Conservation (phyloP, 1,139 yeast genomes). For the Schizosaccharomyces versatilis region DNA sequence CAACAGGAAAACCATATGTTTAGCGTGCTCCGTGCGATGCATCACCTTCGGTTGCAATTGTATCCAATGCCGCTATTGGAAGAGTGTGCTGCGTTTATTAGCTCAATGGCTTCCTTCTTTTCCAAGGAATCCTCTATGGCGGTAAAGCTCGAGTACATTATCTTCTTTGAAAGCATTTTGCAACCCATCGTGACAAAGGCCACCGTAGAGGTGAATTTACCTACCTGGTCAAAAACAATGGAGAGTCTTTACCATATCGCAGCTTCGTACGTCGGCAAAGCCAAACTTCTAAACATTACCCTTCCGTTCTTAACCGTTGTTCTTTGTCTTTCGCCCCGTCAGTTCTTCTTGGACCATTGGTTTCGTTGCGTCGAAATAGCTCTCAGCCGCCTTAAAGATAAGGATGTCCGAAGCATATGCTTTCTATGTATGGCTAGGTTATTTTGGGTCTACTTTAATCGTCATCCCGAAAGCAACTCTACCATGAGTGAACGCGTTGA, state of each 20-base stretch:
- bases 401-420: constrained; percentile 26
- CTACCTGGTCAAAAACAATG: constrained; percentile 77
- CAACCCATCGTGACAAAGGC: constrained; percentile 62
- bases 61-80: constrained; percentile 79
- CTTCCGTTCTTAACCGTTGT: constrained; percentile 50
- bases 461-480: constrained; percentile 73
- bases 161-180: constrained; percentile 51
- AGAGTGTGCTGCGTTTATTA: constrained; percentile 75
- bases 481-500: constrained; percentile 55
- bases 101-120: constrained; percentile 69
- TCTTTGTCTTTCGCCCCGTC: constrained; percentile 62
- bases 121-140: constrained; percentile 41
- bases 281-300: constrained; percentile 54
- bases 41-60: constrained; percentile 48
- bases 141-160: constrained; percentile 53
- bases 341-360: constrained; percentile 61
- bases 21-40: constrained; percentile 27
- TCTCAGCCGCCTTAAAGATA: constrained; percentile 29
- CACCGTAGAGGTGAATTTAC: constrained; percentile 90
- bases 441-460: constrained; percentile 70
- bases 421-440: constrained; percentile 50
- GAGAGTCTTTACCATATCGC: constrained; percentile 37
- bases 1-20: not conserved
- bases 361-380: constrained; percentile 35
- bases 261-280: constrained; percentile 23